phyloP scores from a whole-genome alignment of 2,329 filamentous ascomycete species.

The Claviceps sp. region DNA sequence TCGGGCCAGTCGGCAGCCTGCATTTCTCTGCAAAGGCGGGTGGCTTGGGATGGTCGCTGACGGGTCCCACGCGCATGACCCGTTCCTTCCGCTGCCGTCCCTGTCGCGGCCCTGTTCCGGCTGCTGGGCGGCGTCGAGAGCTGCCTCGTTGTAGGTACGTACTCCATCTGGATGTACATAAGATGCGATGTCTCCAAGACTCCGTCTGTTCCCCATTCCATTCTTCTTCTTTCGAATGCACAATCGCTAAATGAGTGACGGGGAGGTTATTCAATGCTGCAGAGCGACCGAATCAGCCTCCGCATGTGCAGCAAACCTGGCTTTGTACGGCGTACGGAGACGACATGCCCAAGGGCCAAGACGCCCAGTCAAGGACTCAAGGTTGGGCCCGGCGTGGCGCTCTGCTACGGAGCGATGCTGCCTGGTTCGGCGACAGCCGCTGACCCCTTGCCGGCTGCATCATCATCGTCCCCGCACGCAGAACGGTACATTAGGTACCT shows the following conservation, averaged over 20 bases:
- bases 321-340: neutral
- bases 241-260: neutral
- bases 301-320: neutral
- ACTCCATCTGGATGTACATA: too few species aligned
- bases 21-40: neutral
- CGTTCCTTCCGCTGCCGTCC: neutral
- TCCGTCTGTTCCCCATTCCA: too few species aligned
- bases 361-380: neutral
- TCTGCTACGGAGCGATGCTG: neutral
- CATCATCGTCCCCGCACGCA: too few species aligned
- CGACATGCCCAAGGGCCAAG: neutral
- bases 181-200: too few species aligned
- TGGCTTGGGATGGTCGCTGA: neutral
- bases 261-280: neutral
- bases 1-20: constrained; percentile 3
- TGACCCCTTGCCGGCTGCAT: neutral
- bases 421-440: neutral
- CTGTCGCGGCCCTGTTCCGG: neutral
- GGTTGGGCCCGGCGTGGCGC: neutral
- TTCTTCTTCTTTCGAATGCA: neutral
- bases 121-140: too few species aligned
- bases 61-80: neutral
- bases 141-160: too few species aligned
- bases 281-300: neutral
- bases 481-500: too few species aligned